Base-by-base conservation (phyloP, 2,329 filamentous ascomycete species). In the Fusarium chaquense region DNA sequence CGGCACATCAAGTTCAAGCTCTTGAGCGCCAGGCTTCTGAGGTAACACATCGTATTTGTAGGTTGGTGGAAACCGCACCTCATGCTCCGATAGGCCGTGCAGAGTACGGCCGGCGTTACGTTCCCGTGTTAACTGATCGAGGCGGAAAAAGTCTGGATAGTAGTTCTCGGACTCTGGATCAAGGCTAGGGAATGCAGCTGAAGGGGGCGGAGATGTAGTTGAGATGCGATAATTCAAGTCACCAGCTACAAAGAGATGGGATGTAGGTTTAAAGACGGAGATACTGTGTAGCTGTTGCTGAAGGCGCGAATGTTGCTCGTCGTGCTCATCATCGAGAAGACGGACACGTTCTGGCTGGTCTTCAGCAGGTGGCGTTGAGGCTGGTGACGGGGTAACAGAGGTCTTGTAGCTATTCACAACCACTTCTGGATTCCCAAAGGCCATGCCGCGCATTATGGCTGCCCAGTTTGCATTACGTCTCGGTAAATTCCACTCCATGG, bases 171-270 rank as follows among this genome's bases (percentile, higher is more conserved):
- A 87, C 24, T 86, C 84, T 61, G 75, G 86, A 77, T 80, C 86
- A 74, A 76, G 85, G 82, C 78, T 90, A 79, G 73, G 96, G 87
- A 86, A 93, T 51, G 74, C 83, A 52, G 92, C 89, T 4, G 84
- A 80, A 1, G 86, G 82, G 0, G 84, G 81, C 1, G 94, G 94
- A 1, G 86, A 82, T 1, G 84, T 85, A 66, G 89, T 86, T 10
- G 90, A 89, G 20, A 95, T 97, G 71, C 96, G 91, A 81, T 99
- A 99, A 83, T 99, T 99, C 64, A 99, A 86, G 78, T 99, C 96
- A 26, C 96, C 96, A 1, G 91, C 91, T 47, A 98, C 84, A 78
- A 98, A 97, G 2, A 98, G 83, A 77, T 97, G 90, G 5, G 90
- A 90, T 5, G 85, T 86, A 2, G 93, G 89, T 51, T 87, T 88